Evolutionary conservation across 345 rosid species (phyloP).

Genomic region (Arabidopsis arenosa): DNA sequence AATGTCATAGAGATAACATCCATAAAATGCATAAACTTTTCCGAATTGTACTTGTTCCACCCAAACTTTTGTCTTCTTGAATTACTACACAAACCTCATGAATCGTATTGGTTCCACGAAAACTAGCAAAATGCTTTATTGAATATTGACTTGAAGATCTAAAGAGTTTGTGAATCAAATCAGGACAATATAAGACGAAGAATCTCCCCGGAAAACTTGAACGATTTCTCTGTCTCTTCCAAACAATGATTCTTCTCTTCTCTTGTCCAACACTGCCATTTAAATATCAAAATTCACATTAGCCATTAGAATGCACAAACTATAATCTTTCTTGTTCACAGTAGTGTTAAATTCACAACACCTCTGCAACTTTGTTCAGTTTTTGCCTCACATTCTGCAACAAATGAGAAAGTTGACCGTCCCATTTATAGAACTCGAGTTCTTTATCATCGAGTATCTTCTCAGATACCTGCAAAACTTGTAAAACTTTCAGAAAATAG

Average conservation of each 20-base stretch:
- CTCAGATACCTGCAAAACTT: conserved; percentile 57
- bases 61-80: background rate
- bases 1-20: background rate
- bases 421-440: conserved; percentile 84
- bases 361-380: conserved; percentile 69
- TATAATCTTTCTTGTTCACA: background rate
- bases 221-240: conserved; percentile 87
- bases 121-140: background rate
- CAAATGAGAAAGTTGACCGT: conserved; percentile 64
- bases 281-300: background rate
- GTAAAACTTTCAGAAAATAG: background rate
- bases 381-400: conserved; percentile 70
- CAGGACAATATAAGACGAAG: conserved; percentile 71
- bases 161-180: conserved; percentile 12
- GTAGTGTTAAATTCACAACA: background rate
- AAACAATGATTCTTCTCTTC: conserved; percentile 84
- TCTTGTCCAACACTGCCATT: conserved; percentile 60
- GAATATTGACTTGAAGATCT: background rate
- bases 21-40: background rate
- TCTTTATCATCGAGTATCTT: conserved; percentile 64
- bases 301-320: background rate
- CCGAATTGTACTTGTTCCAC: background rate
- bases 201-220: conserved; percentile 74
- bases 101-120: too few relatives aligned
- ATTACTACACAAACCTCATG: too few relatives aligned